Percentiles rank a stretch among this genome's conserved stretches.
These are phyloP conservation scores for Saccharomycopsis sp. DNA, from an alignment of 805 yeast species.

Conservation along the genomic window DNA sequence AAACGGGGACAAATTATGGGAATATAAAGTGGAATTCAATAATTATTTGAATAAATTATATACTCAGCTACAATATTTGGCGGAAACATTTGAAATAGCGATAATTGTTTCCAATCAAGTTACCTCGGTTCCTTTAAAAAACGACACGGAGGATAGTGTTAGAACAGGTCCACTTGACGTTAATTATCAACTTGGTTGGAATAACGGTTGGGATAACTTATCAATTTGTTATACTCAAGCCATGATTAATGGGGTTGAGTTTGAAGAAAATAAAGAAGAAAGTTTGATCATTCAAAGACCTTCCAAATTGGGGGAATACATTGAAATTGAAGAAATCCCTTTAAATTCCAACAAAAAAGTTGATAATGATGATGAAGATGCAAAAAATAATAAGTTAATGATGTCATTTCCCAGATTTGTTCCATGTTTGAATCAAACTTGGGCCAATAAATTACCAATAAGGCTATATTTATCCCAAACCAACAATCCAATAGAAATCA, in stretches of 20 bases:
- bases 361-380: neutral
- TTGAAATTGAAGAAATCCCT: too few relatives aligned
- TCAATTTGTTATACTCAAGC: slow-evolving; percentile 26
- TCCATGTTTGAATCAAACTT: slow-evolving; percentile 34
- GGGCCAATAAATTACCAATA: slow-evolving; percentile 43
- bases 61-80: slow-evolving; percentile 37
- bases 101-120: slow-evolving; percentile 74
- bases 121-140: slow-evolving; percentile 37
- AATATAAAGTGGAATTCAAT: slow-evolving; percentile 23
- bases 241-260: neutral
- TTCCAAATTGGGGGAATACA: neutral
- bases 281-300: neutral
- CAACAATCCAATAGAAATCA: slow-evolving; percentile 29
- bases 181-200: slow-evolving; percentile 63
- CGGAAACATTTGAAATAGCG: slow-evolving; percentile 40
- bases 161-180: slow-evolving; percentile 25
- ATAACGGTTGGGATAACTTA: slow-evolving; percentile 62
- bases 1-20: slow-evolving; percentile 25
- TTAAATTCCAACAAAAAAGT: too few relatives aligned
- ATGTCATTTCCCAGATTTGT: slow-evolving; percentile 1
- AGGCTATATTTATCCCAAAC: slow-evolving; percentile 37
- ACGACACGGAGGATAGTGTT: slow-evolving; percentile 12
- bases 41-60: slow-evolving; percentile 34
- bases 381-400: neutral
- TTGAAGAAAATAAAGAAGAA: neutral